Evolutionary conservation across 2,329 filamentous ascomycete genomes (phyloP).

Genomic region (Hypoxylon sp.): DNA sequence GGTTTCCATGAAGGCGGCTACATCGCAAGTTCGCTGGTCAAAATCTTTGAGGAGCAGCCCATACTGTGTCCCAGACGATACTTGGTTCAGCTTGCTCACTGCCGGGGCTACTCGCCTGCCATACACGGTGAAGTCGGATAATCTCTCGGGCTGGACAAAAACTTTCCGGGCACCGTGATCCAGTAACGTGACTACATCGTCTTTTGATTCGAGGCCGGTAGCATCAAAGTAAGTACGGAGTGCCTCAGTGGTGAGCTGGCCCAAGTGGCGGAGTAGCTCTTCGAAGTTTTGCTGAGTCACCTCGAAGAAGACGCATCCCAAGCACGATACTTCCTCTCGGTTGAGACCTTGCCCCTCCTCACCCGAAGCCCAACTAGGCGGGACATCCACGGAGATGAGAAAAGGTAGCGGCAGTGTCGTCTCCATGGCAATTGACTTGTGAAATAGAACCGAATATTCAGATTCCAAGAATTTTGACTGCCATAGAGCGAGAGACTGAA

Average conservation of each 20-base stretch:
- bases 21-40: constrained; percentile 58
- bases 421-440: constrained; percentile 63
- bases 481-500: constrained; percentile 4
- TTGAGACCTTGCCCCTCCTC: constrained; percentile 61
- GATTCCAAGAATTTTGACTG: constrained; percentile 1
- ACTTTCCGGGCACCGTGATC: constrained; percentile 87
- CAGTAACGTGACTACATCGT: constrained; percentile 83
- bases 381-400: constrained; percentile 68
- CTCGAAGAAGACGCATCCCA: constrained; percentile 70
- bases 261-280: constrained; percentile 61
- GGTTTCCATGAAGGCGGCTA: constrained; percentile 60
- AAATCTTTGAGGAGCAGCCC: constrained; percentile 68
- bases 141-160: constrained; percentile 80
- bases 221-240: constrained; percentile 81
- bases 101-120: constrained; percentile 68
- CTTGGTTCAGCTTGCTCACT: constrained; percentile 59
- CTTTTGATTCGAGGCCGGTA: constrained; percentile 73
- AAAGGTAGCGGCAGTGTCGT: constrained; percentile 74
- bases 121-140: constrained; percentile 69
- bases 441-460: constrained; percentile 12
- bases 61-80: constrained; percentile 61
- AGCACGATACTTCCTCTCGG: constrained; percentile 68
- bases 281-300: constrained; percentile 58
- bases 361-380: constrained; percentile 61
- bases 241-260: constrained; percentile 60